Base-by-base conservation (phyloP, 257 asterid genomes). In the Gentiana dahurica region DNA sequence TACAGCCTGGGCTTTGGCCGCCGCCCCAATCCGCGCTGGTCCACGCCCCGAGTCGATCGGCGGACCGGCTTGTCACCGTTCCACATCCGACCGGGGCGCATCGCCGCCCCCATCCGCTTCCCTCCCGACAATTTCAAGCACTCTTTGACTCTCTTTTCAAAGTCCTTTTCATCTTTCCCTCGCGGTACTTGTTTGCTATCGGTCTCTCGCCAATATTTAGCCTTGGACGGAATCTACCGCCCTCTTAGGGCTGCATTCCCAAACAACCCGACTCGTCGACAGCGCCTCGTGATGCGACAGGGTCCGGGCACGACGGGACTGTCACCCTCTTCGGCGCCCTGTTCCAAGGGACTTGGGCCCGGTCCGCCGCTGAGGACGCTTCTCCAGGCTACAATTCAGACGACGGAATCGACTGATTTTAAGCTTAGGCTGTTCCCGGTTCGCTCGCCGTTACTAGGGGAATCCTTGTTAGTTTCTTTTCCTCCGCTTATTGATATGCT, bases 71-170 rank as follows among this genome's bases (percentile, higher is more conserved):
- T 39, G 44, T 41, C 52, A 48, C 8, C 52, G 13, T 3, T 73
- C 71, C 71, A 57, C 75, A 73, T 73, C 79, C 75, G 69, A 57
- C 79, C 76, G 73, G 76, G 79, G 56, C 71, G 67, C 73, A 74
- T 59, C 71, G 65, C 73, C 76, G 70, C 73, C 79, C 79, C 79
- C 76, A 74, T 74, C 76, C 79, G 76, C 79, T 74, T 70, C 76
- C 73, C 76, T 74, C 76, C 71, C 73, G 77, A 66, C 77, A 66
- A 61, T 66, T 71, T 71, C 73, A 68, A 68, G 73, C 68, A 68
- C 73, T 68, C 73, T 55, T 68, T 68, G 73, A 68, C 71, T 66
- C 60, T 66, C 59, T 65, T 59, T 66, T 66, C 61, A 66, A 41
- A 41, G 46, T 41, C 46, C 46, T 24, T 24, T 24, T 24, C 24